These are phyloP conservation scores for Phytophthora megakarya DNA, from an alignment of 352 stramenopile species.

Conservation along the genomic window DNA sequence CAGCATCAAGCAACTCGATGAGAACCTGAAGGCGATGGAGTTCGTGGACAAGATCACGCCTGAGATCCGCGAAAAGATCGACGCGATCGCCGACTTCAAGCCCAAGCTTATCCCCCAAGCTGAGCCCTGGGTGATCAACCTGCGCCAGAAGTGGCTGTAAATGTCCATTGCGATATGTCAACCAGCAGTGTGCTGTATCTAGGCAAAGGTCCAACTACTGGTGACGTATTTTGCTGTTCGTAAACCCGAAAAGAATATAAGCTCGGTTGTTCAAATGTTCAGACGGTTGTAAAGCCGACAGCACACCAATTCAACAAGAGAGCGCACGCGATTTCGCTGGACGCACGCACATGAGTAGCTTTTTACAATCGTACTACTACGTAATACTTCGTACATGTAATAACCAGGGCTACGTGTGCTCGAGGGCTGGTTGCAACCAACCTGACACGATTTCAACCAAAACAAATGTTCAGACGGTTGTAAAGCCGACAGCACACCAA, in stretches of 20 bases:
- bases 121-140: constrained; percentile 39
- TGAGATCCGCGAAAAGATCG: constrained; percentile 68
- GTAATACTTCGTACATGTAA: no score
- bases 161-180: neutral
- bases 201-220: neutral
- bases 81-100: constrained; percentile 63
- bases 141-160: constrained; percentile 47
- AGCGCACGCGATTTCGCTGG: no score
- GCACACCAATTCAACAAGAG: no score
- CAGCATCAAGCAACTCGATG: constrained; percentile 68
- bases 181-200: neutral
- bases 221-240: constrained; percentile 1
- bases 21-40: constrained; percentile 73
- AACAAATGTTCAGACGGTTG: no score
- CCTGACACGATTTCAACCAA: no score
- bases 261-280: no score
- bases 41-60: constrained; percentile 76
- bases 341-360: no score
- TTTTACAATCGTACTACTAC: no score
- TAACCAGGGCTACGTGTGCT: no score
- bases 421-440: no score
- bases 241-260: neutral
- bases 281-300: no score
- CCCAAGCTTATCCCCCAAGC: constrained; percentile 36
- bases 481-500: no score